Base-by-base conservation (phyloP, 345 rosid species). In the Gynandropsis gynandra region DNA sequence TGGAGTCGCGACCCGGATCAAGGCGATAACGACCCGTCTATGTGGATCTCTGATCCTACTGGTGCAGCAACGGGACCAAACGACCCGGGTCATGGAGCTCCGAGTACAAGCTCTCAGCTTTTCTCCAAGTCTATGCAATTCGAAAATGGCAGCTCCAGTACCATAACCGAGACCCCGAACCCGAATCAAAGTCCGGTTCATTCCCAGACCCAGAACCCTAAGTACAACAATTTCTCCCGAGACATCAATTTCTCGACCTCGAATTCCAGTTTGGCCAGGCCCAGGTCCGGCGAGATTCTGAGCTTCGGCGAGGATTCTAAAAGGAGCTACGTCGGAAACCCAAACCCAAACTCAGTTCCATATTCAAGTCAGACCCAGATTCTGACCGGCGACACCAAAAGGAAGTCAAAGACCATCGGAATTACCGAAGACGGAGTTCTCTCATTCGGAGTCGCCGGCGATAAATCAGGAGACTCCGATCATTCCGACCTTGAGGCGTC, bases 401-500 rank as follows among this genome's bases (percentile, higher is more conserved):
- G 77, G 74, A 81, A 80, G 72, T 72, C 54, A 44, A 75, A 86
- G 2, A 71, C 87, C 1, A 47, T 69, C 12, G 47, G 57, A 16
- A 11, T 57, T 1, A 57, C 0, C 48, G 98, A 87, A 14, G 96
- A 87, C 6, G 94, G 79, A 60, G 74, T 87, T 66, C 70, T 92
- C 59, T 85, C 97, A 0, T 92, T 92, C 74, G 90, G 84, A 8
- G 86, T 74, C 49, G 56, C 75, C 20, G 50, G 84, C 65, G 84
- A 83, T 1, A 77, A 92, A 41, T 76, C 89, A 58, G 88, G 65
- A 17, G 98, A 85, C 71, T 88, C 97, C 0, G 98, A 87, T 54
- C 88, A 87, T 42, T 92, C 98, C 0, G 98, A 92, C 70, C 79
- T 87, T 1, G 98, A 92, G 62, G 95, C 94, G 9, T 92, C 98